Percentiles rank a stretch among this genome's conserved stretches.
Conservation (phyloP, 129 eudicot species). For the Saposhnikovia divaricata region DNA sequence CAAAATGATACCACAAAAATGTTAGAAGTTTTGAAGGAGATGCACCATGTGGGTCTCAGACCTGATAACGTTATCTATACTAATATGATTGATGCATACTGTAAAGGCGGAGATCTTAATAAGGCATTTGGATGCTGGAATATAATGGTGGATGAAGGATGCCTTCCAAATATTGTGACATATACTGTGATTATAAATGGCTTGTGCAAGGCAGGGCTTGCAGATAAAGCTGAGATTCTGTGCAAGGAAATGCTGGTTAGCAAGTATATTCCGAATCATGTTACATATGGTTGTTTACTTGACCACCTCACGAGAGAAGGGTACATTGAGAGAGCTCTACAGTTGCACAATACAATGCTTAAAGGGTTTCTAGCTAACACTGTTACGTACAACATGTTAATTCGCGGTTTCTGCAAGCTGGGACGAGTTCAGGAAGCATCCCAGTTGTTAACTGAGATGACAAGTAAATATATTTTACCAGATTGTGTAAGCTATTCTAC, state of each 20-base stretch:
- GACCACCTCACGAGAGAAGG: slow-evolving; percentile 58
- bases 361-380: slow-evolving; percentile 59
- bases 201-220: slow-evolving; percentile 57
- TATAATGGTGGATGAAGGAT: slow-evolving; percentile 67
- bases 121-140: slow-evolving; percentile 66
- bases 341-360: slow-evolving; percentile 52
- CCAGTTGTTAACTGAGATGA: slow-evolving; percentile 50
- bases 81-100: slow-evolving; percentile 60
- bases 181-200: slow-evolving; percentile 67
- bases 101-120: slow-evolving; percentile 53
- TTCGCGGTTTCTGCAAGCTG: slow-evolving; percentile 71
- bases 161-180: slow-evolving; percentile 73
- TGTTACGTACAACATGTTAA: slow-evolving; percentile 68
- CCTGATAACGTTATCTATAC: slow-evolving; percentile 82
- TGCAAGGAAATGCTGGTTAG: slow-evolving; percentile 62
- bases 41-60: slow-evolving; percentile 50
- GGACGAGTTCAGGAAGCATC: slow-evolving; percentile 61
- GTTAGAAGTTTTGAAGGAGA: slow-evolving; percentile 44
- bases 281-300: slow-evolving; percentile 82
- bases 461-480: slow-evolving; percentile 43
- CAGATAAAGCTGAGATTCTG: slow-evolving; percentile 54
- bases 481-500: slow-evolving; percentile 83
- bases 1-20: slow-evolving; percentile 30
- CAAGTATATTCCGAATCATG: slow-evolving; percentile 49
- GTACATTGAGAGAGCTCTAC: slow-evolving; percentile 51